These are phyloP conservation scores for Plectosphaerella sp. DNA, from an alignment of 2,329 filamentous ascomycete species.

Conservation along the genomic window DNA sequence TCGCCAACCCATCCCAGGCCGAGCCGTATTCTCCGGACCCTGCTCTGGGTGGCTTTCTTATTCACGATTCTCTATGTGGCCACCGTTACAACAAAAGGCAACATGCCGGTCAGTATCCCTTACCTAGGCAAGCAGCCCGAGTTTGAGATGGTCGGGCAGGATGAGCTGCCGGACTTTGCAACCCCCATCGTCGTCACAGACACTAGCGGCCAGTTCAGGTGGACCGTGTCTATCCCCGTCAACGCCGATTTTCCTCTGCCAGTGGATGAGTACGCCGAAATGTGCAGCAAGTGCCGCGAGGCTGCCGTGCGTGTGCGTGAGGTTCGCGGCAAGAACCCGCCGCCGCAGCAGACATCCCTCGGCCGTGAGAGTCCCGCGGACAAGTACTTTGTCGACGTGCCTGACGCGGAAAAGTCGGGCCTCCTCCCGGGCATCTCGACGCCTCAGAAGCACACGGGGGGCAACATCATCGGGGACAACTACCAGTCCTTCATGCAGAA, in stretches of 20 bases:
- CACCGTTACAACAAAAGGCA: slow-evolving; percentile 23
- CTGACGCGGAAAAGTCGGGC: slow-evolving; percentile 62
- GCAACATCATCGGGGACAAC: slow-evolving; percentile 35
- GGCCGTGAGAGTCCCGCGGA: slow-evolving; percentile 58
- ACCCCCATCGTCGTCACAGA: slow-evolving; percentile 69
- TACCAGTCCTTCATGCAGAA: slow-evolving; percentile 37
- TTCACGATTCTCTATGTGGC: slow-evolving; percentile 47
- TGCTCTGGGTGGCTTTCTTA: slow-evolving; percentile 49
- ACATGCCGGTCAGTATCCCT: slow-evolving; percentile 29
- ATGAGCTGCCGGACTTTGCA: slow-evolving; percentile 64
- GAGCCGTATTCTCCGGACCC: slow-evolving; percentile 50
- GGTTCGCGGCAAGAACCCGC: slow-evolving; percentile 35
- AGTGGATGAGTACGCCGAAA: slow-evolving; percentile 61
- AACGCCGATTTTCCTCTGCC: slow-evolving; percentile 62
- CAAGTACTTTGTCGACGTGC: slow-evolving; percentile 68
- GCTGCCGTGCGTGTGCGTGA: slow-evolving; percentile 55
- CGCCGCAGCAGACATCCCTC: slow-evolving; percentile 38
- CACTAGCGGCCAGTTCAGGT: slow-evolving; percentile 58
- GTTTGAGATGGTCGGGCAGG: slow-evolving; percentile 64
- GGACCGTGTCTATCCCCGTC: slow-evolving; percentile 77
- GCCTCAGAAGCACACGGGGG: background rate
- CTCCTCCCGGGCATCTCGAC: slow-evolving; percentile 45
- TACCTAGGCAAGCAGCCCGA: slow-evolving; percentile 34
- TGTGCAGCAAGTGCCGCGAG: slow-evolving; percentile 64
- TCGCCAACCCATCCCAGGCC: slow-evolving; percentile 52